Evolutionary conservation across 495 filamentous ascomycete species (phyloP).

Genomic region (Staphylotrichum longicolle): DNA sequence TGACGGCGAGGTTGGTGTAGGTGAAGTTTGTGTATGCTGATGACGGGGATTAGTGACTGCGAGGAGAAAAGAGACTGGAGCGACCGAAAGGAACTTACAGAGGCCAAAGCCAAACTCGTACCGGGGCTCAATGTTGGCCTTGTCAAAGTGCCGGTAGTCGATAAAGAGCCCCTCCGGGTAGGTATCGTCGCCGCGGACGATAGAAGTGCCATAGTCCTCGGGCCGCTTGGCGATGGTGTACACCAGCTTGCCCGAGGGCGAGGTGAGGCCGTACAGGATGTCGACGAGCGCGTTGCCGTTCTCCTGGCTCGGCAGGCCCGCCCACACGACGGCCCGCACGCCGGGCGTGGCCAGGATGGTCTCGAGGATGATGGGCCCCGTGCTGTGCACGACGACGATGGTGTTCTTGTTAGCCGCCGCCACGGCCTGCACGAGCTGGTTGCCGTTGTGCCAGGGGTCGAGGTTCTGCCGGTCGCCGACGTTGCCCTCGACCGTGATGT

Average conservation of each 20-base stretch:
- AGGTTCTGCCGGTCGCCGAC: conserved; percentile 63
- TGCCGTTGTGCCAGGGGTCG: conserved; percentile 72
- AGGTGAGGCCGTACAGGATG: conserved; percentile 77
- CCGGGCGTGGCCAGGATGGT: conserved; percentile 71
- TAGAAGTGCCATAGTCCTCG: conserved; percentile 72
- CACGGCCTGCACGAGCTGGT: conserved; percentile 67
- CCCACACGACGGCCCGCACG: conserved; percentile 81
- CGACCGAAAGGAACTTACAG: conserved; percentile 48
- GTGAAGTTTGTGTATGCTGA: conserved; percentile 61
- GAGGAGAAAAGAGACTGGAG: neutral
- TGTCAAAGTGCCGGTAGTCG: conserved; percentile 88
- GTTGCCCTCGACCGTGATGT: conserved; percentile 60
- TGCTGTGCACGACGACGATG: conserved; percentile 88
- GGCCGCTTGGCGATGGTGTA: conserved; percentile 84
- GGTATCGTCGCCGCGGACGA: conserved; percentile 58
- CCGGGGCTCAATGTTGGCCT: conserved; percentile 53
- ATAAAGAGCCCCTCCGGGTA: conserved; percentile 75
- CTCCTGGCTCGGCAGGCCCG: conserved; percentile 88
- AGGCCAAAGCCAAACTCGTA: conserved; percentile 63
- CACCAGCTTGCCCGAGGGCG: conserved; percentile 82
- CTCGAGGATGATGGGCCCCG: conserved; percentile 86
- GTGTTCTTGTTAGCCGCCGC: conserved; percentile 60
- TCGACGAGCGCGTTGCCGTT: conserved; percentile 83
- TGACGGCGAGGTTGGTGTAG: conserved; percentile 47
- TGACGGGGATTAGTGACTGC: conserved; percentile 9